Evolutionary conservation across 75 land plant species (phyloP), one percentile per base, ranked within the genome.

Genomic region (Isoetes taiwanensis): DNA sequence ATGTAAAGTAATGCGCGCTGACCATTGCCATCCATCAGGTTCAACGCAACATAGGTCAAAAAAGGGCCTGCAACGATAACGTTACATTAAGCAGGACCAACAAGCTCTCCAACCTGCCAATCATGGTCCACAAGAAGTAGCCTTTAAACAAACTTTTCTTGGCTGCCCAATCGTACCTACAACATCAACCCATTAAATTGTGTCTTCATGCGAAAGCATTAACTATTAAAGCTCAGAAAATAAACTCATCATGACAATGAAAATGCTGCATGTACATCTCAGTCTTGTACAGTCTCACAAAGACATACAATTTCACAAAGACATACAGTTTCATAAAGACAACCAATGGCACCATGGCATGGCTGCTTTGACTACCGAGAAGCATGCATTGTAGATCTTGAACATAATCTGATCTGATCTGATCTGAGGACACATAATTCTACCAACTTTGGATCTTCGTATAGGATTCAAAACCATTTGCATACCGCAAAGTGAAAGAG

Each of bases 11-110:
- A 23, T 4, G 50, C 50, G 25, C 21, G 50, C 19, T 46, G 50
- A n/a, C 50, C 50, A 46, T 46, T 5, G 50, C 50, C 50, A n/a
- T 46, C 50, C 50, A 46, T 46, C 6, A 46, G 50, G 16, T 46
- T 46, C 12, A 46, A n/a, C 5, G 50, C 50, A 8, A 46, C 50
- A n/a, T 46, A 46, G 23, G 50, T 46, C 25, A 46, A n/a, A 6
- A 46, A 3, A 8, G 23, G 50, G 16, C 50, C 50, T 46, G 50
- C 16, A 46, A 5, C 4, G 4, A 46, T 46, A 6, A 46, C 25
- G 6, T 46, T 6, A 46, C 8, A 23, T 8, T 19, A 6, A 46
- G 12, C 21, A 8, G 16, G n/a, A 46, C 4, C 19, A 5, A 46
- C 50, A n/a, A 19, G 23, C 50, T 23, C 50, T 19, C 12, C 5